Evolutionary conservation across 768 basidiomycete genomes (phyloP).

Genomic region (Lactarius tabidus): DNA sequence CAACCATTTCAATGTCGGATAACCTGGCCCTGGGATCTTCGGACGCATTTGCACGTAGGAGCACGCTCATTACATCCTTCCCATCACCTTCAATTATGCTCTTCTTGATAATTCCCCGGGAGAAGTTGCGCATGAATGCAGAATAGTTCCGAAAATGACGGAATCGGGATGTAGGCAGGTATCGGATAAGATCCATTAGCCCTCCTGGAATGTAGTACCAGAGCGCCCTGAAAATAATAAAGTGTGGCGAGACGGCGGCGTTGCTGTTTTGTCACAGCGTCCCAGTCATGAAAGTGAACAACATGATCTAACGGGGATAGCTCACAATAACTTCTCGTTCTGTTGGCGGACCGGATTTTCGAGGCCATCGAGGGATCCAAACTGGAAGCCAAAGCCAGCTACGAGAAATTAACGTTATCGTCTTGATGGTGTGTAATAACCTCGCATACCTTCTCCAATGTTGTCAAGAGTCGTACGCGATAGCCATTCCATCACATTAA

Average conservation of each 20-base stretch:
- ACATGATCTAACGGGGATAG: background rate
- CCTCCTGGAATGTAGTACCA: conserved; percentile 23
- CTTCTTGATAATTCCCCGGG: conserved; percentile 13
- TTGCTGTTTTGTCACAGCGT: background rate
- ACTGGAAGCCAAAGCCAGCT: conserved; percentile 29
- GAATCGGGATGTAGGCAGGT: conserved; percentile 18
- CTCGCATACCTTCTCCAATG: conserved; percentile 28
- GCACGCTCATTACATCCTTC: conserved; percentile 27
- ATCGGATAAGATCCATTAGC: conserved; percentile 16
- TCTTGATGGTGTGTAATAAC: background rate
- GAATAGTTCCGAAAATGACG: conserved; percentile 13
- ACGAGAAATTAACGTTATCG: background rate
- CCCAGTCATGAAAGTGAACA: background rate
- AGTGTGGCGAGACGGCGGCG: background rate
- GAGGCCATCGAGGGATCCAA: conserved; percentile 26
- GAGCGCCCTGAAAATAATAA: conserved; percentile 18
- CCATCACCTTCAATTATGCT: conserved; percentile 6
- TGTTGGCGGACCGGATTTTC: conserved; percentile 25
- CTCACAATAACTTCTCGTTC: conserved; percentile 27
- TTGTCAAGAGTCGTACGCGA: conserved; percentile 29
- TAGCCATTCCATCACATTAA: conserved; percentile 27
- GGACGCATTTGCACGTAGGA: conserved; percentile 27
- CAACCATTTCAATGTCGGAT: conserved; percentile 22
- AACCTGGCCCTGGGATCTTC: conserved; percentile 16
- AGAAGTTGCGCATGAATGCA: conserved; percentile 7